phyloP scores from a whole-genome alignment of 495 filamentous ascomycete genomes.

The Penicillium crystallinum region DNA sequence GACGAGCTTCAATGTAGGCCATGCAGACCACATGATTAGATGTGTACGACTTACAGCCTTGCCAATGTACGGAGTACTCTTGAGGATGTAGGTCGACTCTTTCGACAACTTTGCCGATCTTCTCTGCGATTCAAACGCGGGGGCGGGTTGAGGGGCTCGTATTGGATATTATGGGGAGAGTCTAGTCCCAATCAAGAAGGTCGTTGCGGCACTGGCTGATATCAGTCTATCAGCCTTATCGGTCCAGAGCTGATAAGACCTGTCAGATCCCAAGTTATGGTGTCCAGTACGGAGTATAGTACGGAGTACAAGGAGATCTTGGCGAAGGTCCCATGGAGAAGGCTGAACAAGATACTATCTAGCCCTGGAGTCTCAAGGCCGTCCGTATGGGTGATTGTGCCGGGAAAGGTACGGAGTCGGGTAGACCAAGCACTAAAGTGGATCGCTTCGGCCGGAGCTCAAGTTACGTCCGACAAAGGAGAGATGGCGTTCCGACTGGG shows the following conservation, averaged over 20 bases:
- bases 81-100: background rate
- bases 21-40: background rate
- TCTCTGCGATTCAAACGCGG: constrained; percentile 10
- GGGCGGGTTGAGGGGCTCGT: constrained; percentile 4
- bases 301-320: background rate
- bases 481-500: too few relatives aligned
- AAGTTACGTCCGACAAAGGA: too few relatives aligned
- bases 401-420: too few relatives aligned
- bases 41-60: too few relatives aligned
- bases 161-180: constrained; percentile 12
- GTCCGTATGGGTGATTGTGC: too few relatives aligned
- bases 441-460: too few relatives aligned
- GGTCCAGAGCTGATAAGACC: background rate
- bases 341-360: background rate
- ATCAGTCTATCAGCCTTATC: background rate
- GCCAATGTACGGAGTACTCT: too few relatives aligned
- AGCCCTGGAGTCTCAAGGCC: background rate
- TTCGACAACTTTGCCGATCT: background rate
- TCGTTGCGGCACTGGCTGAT: constrained; percentile 17
- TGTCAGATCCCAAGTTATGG: background rate
- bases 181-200: constrained; percentile 20
- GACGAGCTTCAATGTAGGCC: background rate
- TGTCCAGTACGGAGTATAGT: background rate
- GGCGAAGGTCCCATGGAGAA: background rate
- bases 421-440: too few relatives aligned